Evolutionary conservation across 2,329 filamentous ascomycete species (phyloP), one percentile per base, ranked within the genome.

Genomic region (Diaporthe velutina): DNA sequence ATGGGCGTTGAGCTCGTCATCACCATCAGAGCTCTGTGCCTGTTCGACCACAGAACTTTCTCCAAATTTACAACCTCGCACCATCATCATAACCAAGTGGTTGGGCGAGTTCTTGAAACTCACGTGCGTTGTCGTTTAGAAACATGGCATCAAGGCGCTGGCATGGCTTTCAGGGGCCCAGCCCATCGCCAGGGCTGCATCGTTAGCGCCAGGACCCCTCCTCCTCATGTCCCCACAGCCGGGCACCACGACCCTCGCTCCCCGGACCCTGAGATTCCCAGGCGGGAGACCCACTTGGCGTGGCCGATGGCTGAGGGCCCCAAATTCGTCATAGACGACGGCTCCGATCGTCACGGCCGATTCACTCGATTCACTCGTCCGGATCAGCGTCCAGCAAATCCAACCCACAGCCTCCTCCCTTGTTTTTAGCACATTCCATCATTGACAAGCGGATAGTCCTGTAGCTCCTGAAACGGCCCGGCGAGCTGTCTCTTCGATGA

Each of bases 331-430:
- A 67, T 67, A n/a, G 64, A 67, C 64, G 9, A 38, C 64, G 64
- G 64, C 64, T 67, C 64, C 64, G 64, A 67, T 67, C 64, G 64
- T 67, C 45, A 52, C 30, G 64, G 64, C 64, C 64, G 64, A 67
- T 67, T 67, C 64, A 52, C 30, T 67, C 64, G 64, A 54, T 54
- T 67, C 45, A 52, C 33, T 22, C 45, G 64, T 28, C 64, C 64
- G 45, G 64, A 67, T 52, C 64, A 67, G 64, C 64, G 8, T 48
- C 15, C 19, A 2, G n/a, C n/a, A n/a, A n/a, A n/a, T n/a, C n/a
- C n/a, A n/a, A n/a, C n/a, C n/a, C n/a, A n/a, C n/a, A n/a, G n/a
- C n/a, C n/a, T n/a, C 42, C 25, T 30, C 52, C 25, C 52, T 54
- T 54, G n/a, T 17, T 54, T 22, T 54, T 15, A 54, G 13, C n/a